These are phyloP conservation scores for Astraeus odoratus DNA, from an alignment of 768 basidiomycete species.

Conservation along the genomic window DNA sequence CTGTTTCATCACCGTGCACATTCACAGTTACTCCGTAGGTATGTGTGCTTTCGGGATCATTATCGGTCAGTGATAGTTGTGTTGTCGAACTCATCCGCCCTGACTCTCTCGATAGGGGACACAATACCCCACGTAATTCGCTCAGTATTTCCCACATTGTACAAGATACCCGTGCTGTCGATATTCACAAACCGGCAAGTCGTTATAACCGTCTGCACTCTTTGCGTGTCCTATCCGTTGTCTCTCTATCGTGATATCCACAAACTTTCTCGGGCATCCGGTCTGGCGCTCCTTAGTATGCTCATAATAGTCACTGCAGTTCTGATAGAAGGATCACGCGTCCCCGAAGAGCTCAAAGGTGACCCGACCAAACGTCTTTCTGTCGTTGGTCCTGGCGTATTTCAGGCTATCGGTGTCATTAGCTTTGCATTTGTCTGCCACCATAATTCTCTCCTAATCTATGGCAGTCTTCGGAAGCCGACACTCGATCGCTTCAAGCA, in stretches of 20 bases:
- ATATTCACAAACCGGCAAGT: constrained; percentile 83
- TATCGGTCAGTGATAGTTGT: constrained; percentile 40
- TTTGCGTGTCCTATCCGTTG: constrained; percentile 88
- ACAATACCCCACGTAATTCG: constrained; percentile 93
- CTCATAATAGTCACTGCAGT: constrained; percentile 85
- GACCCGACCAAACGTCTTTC: constrained; percentile 69
- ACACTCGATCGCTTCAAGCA: constrained; percentile 89
- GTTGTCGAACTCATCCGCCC: background rate
- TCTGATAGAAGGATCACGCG: constrained; percentile 73
- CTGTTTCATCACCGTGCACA: background rate
- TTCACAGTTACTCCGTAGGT: constrained; percentile 39
- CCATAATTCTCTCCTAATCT: constrained; percentile 95
- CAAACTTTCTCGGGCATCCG: constrained; percentile 89
- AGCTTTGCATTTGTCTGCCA: constrained; percentile 96
- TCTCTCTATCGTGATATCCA: constrained; percentile 97
- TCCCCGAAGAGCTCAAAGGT: constrained; percentile 68
- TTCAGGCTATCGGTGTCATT: constrained; percentile 96
- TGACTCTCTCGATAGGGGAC: constrained; percentile 52
- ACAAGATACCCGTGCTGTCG: constrained; percentile 63
- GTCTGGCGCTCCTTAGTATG: constrained; percentile 90
- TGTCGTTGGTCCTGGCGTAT: constrained; percentile 71
- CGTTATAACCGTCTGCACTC: constrained; percentile 81
- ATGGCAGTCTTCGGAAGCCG: constrained; percentile 86
- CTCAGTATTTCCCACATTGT: constrained; percentile 67
- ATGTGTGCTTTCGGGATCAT: constrained; percentile 99